Evolutionary conservation across 345 rosid species (phyloP).

Genomic region (Garcia nutans): DNA sequence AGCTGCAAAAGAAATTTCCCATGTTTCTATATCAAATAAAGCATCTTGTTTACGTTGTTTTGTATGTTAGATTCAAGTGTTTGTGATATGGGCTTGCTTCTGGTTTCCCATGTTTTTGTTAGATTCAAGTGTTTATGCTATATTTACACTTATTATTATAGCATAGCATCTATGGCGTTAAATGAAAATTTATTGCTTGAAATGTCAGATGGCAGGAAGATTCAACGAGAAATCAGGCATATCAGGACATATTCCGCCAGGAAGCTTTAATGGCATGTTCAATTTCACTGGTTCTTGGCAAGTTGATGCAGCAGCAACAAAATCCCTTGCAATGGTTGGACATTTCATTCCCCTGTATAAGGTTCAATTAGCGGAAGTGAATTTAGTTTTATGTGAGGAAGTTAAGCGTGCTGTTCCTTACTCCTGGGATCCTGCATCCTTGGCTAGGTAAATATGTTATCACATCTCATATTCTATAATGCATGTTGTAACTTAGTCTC

Average conservation of each 20-base stretch:
- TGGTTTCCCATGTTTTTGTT: neutral
- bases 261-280: slow-evolving; percentile 96
- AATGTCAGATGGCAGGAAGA: slow-evolving; percentile 73
- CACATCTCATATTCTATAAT: neutral
- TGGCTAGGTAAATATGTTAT: slow-evolving; percentile 64
- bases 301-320: slow-evolving; percentile 91
- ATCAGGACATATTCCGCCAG: slow-evolving; percentile 74
- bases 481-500: neutral
- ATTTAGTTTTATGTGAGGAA: slow-evolving; percentile 57
- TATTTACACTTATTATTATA: neutral
- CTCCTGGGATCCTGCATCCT: slow-evolving; percentile 96
- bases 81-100: neutral
- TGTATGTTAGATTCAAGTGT: neutral
- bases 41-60: neutral
- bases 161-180: neutral
- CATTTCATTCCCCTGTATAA: slow-evolving; percentile 61
- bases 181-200: slow-evolving; percentile 24
- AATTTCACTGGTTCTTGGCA: slow-evolving; percentile 94
- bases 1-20: neutral
- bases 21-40: neutral
- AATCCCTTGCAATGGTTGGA: slow-evolving; percentile 91
- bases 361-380: slow-evolving; percentile 53
- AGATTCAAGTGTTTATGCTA: neutral
- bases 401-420: slow-evolving; percentile 78
- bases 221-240: slow-evolving; percentile 77